These are phyloP conservation scores for Saccharum spontaneum DNA, from an alignment of 176 grass and related monocot species.

Conservation along the genomic window DNA sequence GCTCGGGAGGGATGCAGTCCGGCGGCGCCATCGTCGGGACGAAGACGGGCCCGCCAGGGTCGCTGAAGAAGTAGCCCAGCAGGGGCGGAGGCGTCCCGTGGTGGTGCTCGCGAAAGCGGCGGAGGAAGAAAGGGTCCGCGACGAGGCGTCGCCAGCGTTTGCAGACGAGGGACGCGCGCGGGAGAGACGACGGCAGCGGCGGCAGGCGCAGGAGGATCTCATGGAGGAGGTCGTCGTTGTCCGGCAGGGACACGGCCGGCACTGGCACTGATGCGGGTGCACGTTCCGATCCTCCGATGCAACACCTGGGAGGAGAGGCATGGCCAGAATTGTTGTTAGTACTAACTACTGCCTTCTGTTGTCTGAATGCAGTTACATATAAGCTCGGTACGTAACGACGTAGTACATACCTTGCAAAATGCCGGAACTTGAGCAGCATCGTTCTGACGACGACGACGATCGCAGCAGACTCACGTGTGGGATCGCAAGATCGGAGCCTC, in stretches of 20 bases:
- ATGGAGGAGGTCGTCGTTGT: neutral
- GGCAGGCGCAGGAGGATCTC: constrained; percentile 15
- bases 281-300: neutral
- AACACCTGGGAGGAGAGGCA: neutral
- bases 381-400: too few relatives aligned
- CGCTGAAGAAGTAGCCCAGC: neutral
- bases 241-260: neutral
- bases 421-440: neutral
- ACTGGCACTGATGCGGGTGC: neutral
- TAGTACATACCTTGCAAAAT: neutral
- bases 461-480: neutral
- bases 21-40: neutral
- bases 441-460: neutral
- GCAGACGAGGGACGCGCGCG: neutral
- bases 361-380: neutral
- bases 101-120: neutral
- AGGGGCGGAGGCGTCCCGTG: neutral
- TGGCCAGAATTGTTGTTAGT: neutral
- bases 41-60: neutral
- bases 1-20: neutral
- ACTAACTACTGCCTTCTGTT: neutral
- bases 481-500: neutral
- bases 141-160: neutral
- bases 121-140: neutral
- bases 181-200: neutral